Conservation (phyloP, 2,329 filamentous ascomycete genomes). For the Mariannaea elegans region DNA sequence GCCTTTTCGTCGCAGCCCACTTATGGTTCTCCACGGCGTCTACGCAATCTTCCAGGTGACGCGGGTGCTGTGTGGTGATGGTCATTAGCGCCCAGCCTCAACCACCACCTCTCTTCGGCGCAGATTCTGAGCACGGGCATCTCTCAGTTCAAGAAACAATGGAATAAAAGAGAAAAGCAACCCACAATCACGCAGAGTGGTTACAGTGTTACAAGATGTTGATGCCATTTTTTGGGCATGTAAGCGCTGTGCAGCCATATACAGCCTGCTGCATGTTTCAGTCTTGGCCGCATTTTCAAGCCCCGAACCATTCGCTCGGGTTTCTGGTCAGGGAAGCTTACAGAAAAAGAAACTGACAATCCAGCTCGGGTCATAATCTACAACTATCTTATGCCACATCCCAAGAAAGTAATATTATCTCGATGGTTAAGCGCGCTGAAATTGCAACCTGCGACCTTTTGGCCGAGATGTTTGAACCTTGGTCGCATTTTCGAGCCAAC, state of each 20-base stretch:
- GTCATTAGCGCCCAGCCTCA: too few species aligned
- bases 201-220: neutral
- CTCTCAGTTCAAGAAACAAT: too few species aligned
- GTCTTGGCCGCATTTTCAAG: neutral
- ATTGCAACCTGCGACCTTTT: neutral
- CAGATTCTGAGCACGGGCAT: too few species aligned
- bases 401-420: neutral
- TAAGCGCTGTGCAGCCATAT: neutral
- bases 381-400: too few species aligned
- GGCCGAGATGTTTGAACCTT: neutral
- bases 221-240: neutral
- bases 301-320: slow-evolving; percentile 12
- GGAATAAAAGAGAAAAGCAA: too few species aligned
- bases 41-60: too few species aligned
- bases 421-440: neutral
- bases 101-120: too few species aligned
- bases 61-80: too few species aligned
- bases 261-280: neutral
- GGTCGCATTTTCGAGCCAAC: slow-evolving; percentile 5
- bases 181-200: too few species aligned
- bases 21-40: too few species aligned
- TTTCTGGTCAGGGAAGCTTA: neutral
- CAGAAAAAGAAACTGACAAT: neutral
- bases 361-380: too few species aligned
- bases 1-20: too few species aligned